Evolutionary conservation across 2,329 filamentous ascomycete genomes (phyloP), one percentile per base, ranked within the genome.

Genomic region (Dactylellina leptospora): DNA sequence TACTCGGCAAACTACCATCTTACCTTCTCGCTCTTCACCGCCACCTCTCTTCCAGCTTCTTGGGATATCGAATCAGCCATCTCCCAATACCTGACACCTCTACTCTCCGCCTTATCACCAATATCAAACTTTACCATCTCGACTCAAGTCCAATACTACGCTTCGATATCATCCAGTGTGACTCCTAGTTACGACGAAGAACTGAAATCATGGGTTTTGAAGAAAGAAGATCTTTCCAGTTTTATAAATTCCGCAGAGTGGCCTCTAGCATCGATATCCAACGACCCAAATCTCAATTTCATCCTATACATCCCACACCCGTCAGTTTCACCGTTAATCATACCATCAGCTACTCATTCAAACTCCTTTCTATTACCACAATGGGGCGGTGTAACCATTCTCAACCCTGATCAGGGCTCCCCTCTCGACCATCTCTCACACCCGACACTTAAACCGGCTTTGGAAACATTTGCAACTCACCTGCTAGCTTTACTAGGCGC

Each of bases 171-270:
- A 1, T 86, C 86, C 0, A 87, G 86, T 1, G 84, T 88, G 16
- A 84, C 81, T 2, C 87, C 87, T 0, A 81, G 84, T 48, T 86
- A 83, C 68, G 83, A 87, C 60, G 80, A 83, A 22, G 66, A 78
- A 0, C 79, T 79, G 76, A 81, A 88, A 22, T 84, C 89, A 28
- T 89, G 86, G 86, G 85, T 82, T 0, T 82, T 99, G 33, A 88
- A 86, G 76, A 93, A 92, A 78, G 90, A 96, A 76, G 92, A 96
- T 76, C 84, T 99, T 0, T 92, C 91, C 36, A 93, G 91, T 0
- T 99, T 99, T 78, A 92, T 99, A 80, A 99, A 99, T 77, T 93
- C 93, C 1, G 95, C 95, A 1, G 95, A 99, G 81, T 99, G 95
- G 95, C 95, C 95, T 0, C 81, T 99, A 1, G 96, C 90, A 74